Percentiles rank a stretch among this genome's conserved stretches.
These are phyloP conservation scores for Bretschneidera sinensis DNA, from an alignment of 345 rosid genomes.

Conservation along the genomic window DNA sequence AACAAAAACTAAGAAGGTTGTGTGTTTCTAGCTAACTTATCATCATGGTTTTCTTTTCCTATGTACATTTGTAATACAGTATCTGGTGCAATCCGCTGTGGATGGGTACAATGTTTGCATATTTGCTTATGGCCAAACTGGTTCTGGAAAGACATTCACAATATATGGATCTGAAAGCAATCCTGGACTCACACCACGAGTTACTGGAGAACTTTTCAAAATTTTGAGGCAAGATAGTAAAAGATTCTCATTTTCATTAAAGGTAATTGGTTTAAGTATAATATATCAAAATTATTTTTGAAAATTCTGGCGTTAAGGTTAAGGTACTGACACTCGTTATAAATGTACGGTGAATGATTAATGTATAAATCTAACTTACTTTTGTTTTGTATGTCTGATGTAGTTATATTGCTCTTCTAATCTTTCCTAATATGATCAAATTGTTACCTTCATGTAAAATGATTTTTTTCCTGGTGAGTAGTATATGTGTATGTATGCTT, in stretches of 20 bases:
- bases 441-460: too few species aligned
- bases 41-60: not conserved
- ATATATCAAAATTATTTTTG: too few species aligned
- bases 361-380: too few species aligned
- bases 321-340: too few species aligned
- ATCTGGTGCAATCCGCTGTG: slow-evolving; percentile 89
- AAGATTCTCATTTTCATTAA: slow-evolving; percentile 74
- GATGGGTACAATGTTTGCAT: slow-evolving; percentile 97
- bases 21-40: slow-evolving; percentile 10
- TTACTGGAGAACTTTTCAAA: slow-evolving; percentile 80
- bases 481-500: too few species aligned
- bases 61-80: slow-evolving; percentile 34
- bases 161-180: slow-evolving; percentile 72
- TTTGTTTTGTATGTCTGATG: too few species aligned
- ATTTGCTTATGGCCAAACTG: slow-evolving; percentile 98
- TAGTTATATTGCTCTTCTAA: too few species aligned
- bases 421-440: too few species aligned
- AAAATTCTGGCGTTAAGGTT: too few species aligned
- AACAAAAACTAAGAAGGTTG: not conserved
- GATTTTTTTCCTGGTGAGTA: too few species aligned
- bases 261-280: slow-evolving; percentile 41
- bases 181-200: slow-evolving; percentile 90
- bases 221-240: slow-evolving; percentile 70
- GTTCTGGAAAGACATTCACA: slow-evolving; percentile 96
- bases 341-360: too few species aligned